Base-by-base conservation (phyloP, 192 early-diverging fungal genomes). In the Rhizoclosmatium sp. region DNA sequence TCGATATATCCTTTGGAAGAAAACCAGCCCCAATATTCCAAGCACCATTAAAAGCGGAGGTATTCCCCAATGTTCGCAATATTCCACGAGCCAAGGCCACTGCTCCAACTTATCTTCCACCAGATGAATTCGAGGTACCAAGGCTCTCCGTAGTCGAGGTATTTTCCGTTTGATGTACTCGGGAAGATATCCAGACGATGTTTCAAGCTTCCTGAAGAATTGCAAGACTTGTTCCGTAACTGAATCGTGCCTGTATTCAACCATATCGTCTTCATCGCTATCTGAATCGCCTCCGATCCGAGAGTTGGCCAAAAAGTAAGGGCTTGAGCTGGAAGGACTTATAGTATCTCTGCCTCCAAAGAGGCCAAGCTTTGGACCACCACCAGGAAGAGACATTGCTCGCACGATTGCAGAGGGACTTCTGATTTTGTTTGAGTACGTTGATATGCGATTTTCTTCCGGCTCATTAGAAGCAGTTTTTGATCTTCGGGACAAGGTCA, bases 1-100 rank as follows among this genome's bases (percentile, higher is more conserved):
- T 59, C 59, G 72, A 75, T 75, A 75, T 23, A 60, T 2, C n/a
- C 61, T 7, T 4, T 47, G 72, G 12, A 60, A 40, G 4, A 44
- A n/a, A 42, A 45, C 39, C 44, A 47, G 10, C 12, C 16, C 59
- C 39, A 75, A 40, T 12, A 75, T 21, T 9, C 40, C 72, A n/a
- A 75, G n/a, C 1, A 47, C 60, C 16, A 75, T n/a, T 4, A 42
- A 19, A 31, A 75, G 23, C 40, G 72, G 72, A 44, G 59, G 5
- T 2, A 64, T 46, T 7, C 72, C 72, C 72, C 72, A 75, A 41
- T 75, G n/a, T 62, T 75, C 72, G 40, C 72, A 75, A 44, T 62
- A 75, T 2, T 21, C 59, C 31, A 75, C 72, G 47, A 75, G 10
- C 72, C 72, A 75, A 21, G 72, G 56, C 72, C 72, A 75, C 31